Evolutionary conservation across 2,329 filamentous ascomycete species (phyloP).

Genomic region (Aspergillus luchuensis): DNA sequence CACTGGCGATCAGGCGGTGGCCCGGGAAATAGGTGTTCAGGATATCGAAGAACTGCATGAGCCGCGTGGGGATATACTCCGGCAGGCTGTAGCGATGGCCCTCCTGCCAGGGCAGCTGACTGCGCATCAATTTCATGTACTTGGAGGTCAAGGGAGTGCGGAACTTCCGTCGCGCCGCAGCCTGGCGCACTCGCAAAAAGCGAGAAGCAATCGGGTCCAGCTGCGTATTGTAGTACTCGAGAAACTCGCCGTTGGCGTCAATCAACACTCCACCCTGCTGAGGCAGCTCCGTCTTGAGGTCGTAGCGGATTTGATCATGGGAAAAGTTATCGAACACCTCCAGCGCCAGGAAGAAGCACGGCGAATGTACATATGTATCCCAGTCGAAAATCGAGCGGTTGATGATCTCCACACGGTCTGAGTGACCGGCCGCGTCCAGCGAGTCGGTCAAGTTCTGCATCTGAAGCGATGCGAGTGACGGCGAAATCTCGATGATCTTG

Average conservation of each 20-base stretch:
- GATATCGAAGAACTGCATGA: slow-evolving; percentile 97
- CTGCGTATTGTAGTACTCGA: slow-evolving; percentile 82
- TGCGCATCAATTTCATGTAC: slow-evolving; percentile 63
- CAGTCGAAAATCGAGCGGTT: slow-evolving; percentile 96
- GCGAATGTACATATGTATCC: slow-evolving; percentile 81
- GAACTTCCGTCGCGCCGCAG: slow-evolving; percentile 58
- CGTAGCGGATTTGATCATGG: slow-evolving; percentile 91
- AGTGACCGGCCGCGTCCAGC: slow-evolving; percentile 72
- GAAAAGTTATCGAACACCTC: slow-evolving; percentile 99
- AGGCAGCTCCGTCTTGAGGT: slow-evolving; percentile 75
- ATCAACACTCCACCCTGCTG: slow-evolving; percentile 89
- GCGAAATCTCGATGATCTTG: slow-evolving; percentile 94
- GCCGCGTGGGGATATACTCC: slow-evolving; percentile 89
- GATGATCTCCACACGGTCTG: slow-evolving; percentile 86
- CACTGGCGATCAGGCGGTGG: slow-evolving; percentile 83
- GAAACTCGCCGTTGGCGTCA: slow-evolving; percentile 82
- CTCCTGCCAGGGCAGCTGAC: slow-evolving; percentile 66
- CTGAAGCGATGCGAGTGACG: slow-evolving; percentile 77
- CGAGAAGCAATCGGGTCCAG: slow-evolving; percentile 81
- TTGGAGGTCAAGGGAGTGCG: slow-evolving; percentile 49
- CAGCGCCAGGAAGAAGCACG: slow-evolving; percentile 96
- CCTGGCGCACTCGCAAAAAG: slow-evolving; percentile 81
- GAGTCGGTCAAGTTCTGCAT: slow-evolving; percentile 67
- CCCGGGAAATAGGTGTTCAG: slow-evolving; percentile 84
- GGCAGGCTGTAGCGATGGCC: slow-evolving; percentile 71